phyloP scores from a whole-genome alignment of 371 early-diverging fungal genomes.

The Mortierella polycephala region DNA sequence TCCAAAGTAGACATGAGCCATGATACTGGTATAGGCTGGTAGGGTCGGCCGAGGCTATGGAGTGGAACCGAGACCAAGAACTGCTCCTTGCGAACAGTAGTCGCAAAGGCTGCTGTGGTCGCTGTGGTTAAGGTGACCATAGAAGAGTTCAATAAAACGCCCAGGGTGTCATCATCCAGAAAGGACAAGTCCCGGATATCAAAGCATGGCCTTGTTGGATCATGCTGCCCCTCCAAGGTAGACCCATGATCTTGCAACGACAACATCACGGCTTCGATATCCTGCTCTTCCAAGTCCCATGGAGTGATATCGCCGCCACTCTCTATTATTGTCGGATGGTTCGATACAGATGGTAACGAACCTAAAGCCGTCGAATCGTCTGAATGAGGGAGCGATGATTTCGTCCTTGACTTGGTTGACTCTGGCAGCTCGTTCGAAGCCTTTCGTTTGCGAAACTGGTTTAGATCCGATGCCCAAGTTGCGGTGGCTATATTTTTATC shows the following conservation, averaged over 20 bases:
- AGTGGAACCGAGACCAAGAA: constrained; percentile 1
- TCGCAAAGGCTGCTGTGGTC: background rate
- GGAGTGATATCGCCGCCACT: background rate
- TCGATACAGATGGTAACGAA: too few relatives aligned
- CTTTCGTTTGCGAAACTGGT: too few relatives aligned
- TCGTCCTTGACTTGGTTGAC: too few relatives aligned
- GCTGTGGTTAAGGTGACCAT: background rate
- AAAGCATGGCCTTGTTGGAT: background rate
- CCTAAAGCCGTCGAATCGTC: too few relatives aligned
- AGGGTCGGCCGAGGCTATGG: constrained; percentile 10
- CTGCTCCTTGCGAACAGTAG: background rate
- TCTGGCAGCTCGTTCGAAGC: too few relatives aligned
- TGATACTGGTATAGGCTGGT: background rate
- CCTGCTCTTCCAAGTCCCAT: constrained; percentile 1
- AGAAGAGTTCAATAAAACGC: constrained; percentile 13
- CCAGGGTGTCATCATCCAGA: constrained; percentile 18
- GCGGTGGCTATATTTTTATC: background rate
- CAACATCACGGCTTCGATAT: constrained; percentile 9
- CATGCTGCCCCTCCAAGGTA: background rate
- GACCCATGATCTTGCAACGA: constrained; percentile 7
- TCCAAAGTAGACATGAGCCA: background rate
- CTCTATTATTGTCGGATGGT: background rate
- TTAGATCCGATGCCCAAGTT: too few relatives aligned
- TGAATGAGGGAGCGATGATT: too few relatives aligned
- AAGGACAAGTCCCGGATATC: constrained; percentile 19